These are phyloP conservation scores for Podospora didyma DNA, from an alignment of 495 filamentous ascomycete genomes.

Conservation along the genomic window DNA sequence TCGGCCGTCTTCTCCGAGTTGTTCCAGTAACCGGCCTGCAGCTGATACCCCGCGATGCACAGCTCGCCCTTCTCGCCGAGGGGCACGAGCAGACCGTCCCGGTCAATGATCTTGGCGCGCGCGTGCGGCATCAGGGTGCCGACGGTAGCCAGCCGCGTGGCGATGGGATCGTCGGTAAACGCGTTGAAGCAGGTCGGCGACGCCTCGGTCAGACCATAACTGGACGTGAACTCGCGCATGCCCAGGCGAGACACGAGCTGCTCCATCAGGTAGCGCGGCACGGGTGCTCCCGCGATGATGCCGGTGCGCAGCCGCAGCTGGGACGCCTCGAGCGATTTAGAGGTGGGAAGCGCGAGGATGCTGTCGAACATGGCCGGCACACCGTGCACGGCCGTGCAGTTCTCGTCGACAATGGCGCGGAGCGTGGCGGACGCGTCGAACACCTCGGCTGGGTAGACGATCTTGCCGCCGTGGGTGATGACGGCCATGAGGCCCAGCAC, in stretches of 20 bases:
- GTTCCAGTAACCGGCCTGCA: constrained; percentile 67
- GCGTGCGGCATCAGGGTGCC: constrained; percentile 66
- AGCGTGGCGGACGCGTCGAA: constrained; percentile 59
- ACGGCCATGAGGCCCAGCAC: constrained; percentile 65
- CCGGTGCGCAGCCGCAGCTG: constrained; percentile 58
- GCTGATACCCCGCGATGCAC: constrained; percentile 64
- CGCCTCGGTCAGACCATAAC: constrained; percentile 70
- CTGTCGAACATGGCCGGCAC: constrained; percentile 73
- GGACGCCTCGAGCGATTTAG: constrained; percentile 35
- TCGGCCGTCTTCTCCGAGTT: constrained; percentile 67
- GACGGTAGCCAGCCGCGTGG: constrained; percentile 56
- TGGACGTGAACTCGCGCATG: constrained; percentile 65
- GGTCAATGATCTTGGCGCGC: constrained; percentile 62
- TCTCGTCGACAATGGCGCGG: constrained; percentile 56
- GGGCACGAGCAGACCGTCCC: constrained; percentile 54
- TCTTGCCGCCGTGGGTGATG: constrained; percentile 62
- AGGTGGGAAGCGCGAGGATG: constrained; percentile 52
- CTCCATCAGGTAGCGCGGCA: constrained; percentile 62
- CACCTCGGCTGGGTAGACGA: constrained; percentile 61
- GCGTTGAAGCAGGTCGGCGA: constrained; percentile 70
- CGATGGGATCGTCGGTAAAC: constrained; percentile 59
- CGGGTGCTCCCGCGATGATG: constrained; percentile 65
- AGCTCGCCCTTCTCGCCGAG: constrained; percentile 59
- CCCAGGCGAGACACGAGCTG: constrained; percentile 54
- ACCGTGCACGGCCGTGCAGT: constrained; percentile 66